phyloP scores from a whole-genome alignment of 768 basidiomycete species.

The Tephrocybe sp. region DNA sequence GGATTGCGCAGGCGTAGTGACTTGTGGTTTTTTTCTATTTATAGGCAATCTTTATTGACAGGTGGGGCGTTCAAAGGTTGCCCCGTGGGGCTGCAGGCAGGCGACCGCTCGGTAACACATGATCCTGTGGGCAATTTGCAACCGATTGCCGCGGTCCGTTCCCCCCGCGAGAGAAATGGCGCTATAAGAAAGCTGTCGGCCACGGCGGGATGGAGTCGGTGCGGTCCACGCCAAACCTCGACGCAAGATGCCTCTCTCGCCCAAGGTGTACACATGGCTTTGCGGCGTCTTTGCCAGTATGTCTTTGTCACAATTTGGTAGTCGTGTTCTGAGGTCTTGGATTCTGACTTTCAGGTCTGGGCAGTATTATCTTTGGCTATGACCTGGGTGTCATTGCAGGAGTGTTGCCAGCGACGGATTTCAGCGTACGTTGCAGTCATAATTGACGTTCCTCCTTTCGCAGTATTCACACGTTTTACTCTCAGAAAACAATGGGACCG shows the following conservation, averaged over 20 bases:
- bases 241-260: slow-evolving; percentile 31
- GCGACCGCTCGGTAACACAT: neutral
- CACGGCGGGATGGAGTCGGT: neutral
- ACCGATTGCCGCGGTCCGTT: neutral
- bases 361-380: slow-evolving; percentile 47
- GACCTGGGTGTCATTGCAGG: slow-evolving; percentile 51
- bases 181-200: neutral
- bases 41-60: no score
- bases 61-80: no score
- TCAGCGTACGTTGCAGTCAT: slow-evolving; percentile 22
- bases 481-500: slow-evolving; percentile 27
- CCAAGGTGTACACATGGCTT: slow-evolving; percentile 52
- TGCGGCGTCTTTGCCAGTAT: slow-evolving; percentile 50
- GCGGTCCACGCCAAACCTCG: neutral
- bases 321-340: neutral
- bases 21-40: no score
- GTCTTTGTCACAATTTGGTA: slow-evolving; percentile 2
- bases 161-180: neutral
- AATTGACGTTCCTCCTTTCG: neutral
- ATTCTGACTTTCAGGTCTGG: slow-evolving; percentile 26
- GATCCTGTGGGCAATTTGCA: neutral
- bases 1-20: no score
- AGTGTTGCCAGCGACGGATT: slow-evolving; percentile 36
- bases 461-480: neutral
- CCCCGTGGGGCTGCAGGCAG: slow-evolving; percentile 1